Evolutionary conservation across 2,329 filamentous ascomycete species (phyloP).

Genomic region (Pseudocercospora vitis): DNA sequence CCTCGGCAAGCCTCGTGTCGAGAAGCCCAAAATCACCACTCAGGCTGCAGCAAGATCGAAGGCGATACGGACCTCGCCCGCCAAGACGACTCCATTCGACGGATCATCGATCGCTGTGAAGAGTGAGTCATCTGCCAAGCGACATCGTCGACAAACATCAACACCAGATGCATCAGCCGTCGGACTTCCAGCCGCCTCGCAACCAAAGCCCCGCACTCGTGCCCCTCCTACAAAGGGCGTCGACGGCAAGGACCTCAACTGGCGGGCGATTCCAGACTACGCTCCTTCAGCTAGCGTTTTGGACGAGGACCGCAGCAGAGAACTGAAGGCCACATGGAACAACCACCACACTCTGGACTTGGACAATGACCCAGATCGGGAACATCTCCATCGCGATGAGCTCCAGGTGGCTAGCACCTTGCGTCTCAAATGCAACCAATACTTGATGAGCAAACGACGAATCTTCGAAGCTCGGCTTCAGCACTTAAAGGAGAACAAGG

Average conservation of each 20-base stretch:
- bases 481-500: constrained; percentile 66
- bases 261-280: constrained; percentile 32
- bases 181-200: constrained; percentile 16
- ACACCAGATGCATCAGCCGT: constrained; percentile 16
- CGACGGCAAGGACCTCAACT: constrained; percentile 29
- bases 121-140: constrained; percentile 20
- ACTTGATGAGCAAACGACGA: constrained; percentile 87
- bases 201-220: constrained; percentile 31
- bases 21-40: constrained; percentile 17
- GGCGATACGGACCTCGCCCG: constrained; percentile 10
- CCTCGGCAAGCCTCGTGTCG: constrained; percentile 18
- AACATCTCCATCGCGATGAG: constrained; percentile 77
- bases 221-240: constrained; percentile 32
- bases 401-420: constrained; percentile 73
- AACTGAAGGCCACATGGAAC: constrained; percentile 20
- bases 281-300: constrained; percentile 30
- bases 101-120: background rate
- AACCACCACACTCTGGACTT: constrained; percentile 79
- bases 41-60: constrained; percentile 11
- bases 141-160: constrained; percentile 21
- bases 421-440: constrained; percentile 81
- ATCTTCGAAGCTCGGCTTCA: constrained; percentile 79
- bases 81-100: constrained; percentile 7
- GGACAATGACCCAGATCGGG: constrained; percentile 65
- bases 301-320: constrained; percentile 16